These are phyloP conservation scores for Calonectria ilicicola DNA, from an alignment of 2,329 filamentous ascomycete species.

Conservation along the genomic window DNA sequence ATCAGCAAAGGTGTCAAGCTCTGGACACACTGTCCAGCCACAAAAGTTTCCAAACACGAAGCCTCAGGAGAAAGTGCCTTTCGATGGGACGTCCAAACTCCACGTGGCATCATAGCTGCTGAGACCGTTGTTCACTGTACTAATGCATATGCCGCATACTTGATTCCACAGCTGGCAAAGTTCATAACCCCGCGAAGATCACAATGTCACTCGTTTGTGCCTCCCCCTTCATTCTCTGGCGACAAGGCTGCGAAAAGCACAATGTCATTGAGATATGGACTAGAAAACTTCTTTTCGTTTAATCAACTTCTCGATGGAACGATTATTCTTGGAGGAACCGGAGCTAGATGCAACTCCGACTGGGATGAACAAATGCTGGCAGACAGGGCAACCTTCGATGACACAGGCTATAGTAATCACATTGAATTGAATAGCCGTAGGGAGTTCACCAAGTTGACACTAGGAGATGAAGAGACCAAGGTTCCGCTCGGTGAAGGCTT, in stretches of 20 bases:
- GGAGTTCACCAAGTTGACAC: not conserved
- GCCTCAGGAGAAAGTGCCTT: not conserved
- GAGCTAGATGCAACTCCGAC: not conserved
- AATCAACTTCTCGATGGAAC: conserved; percentile 48
- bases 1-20: conserved; percentile 53
- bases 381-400: not conserved
- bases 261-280: conserved; percentile 58
- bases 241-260: conserved; percentile 50
- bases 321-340: not conserved
- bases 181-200: not conserved
- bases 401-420: not conserved
- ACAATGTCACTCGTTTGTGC: conserved; percentile 26
- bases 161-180: conserved; percentile 7
- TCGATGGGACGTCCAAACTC: not conserved
- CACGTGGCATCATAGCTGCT: conserved; percentile 19
- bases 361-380: not conserved
- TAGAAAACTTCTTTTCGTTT: conserved; percentile 62
- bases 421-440: not conserved
- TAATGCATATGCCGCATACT: conserved; percentile 10
- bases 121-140: conserved; percentile 11
- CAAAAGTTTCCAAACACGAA: not conserved
- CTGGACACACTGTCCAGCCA: conserved; percentile 34
- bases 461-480: too few relatives aligned
- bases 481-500: not conserved
- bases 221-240: conserved; percentile 50